These are phyloP conservation scores for Suillus sp. DNA, from an alignment of 768 basidiomycete genomes.

Conservation along the genomic window DNA sequence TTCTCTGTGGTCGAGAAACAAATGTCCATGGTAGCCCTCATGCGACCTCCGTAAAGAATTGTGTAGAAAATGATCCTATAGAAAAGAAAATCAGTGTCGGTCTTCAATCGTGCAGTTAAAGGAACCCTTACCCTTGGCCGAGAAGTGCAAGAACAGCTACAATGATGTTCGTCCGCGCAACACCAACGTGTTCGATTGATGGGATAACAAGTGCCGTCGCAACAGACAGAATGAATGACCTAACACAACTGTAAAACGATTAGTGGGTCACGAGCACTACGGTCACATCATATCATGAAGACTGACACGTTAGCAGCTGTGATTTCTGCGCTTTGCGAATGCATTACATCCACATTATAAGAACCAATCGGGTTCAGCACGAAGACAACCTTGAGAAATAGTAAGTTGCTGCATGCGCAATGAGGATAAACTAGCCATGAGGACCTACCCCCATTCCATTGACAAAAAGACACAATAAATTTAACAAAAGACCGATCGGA, in stretches of 20 bases:
- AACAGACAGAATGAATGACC: slow-evolving; percentile 45
- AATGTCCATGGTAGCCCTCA: slow-evolving; percentile 59
- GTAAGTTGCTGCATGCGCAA: not conserved
- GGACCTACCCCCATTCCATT: slow-evolving; percentile 59
- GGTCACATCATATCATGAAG: not conserved
- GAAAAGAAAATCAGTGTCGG: slow-evolving; percentile 30
- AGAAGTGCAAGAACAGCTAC: slow-evolving; percentile 48
- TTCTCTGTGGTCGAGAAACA: slow-evolving; percentile 50
- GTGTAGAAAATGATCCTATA: slow-evolving; percentile 52
- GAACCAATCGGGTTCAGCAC: slow-evolving; percentile 53
- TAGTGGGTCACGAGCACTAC: slow-evolving; percentile 30
- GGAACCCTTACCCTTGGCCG: slow-evolving; percentile 53
- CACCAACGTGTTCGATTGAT: slow-evolving; percentile 53
- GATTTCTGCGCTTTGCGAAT: slow-evolving; percentile 57
- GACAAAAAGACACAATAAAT: slow-evolving; percentile 53
- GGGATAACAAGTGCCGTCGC: slow-evolving; percentile 53
- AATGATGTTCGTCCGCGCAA: slow-evolving; percentile 49
- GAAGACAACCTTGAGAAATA: slow-evolving; percentile 45
- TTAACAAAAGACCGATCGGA: slow-evolving; percentile 45
- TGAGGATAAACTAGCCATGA: not conserved
- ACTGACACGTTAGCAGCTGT: slow-evolving; percentile 43
- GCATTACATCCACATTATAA: slow-evolving; percentile 60
- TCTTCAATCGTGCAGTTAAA: not conserved
- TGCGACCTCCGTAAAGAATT: slow-evolving; percentile 56
- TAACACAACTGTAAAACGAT: slow-evolving; percentile 42